Evolutionary conservation across 345 rosid genomes (phyloP).

Genomic region (Acer yangbiense): DNA sequence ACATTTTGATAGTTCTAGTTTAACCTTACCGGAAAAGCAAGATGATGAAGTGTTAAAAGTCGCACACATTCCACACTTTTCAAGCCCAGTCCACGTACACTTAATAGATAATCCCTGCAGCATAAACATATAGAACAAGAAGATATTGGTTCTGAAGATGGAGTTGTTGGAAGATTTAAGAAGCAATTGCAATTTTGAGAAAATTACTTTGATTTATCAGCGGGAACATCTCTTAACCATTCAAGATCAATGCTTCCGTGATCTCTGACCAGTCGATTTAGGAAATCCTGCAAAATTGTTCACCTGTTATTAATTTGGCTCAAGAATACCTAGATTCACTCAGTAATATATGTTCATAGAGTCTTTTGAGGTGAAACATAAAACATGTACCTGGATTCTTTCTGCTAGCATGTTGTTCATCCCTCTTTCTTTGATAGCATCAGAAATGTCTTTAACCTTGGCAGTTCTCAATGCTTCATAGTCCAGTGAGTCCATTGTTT

Average conservation of each 20-base stretch:
- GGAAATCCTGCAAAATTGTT: constrained; percentile 69
- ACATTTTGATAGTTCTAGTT: constrained; percentile 19
- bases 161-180: constrained; percentile 4
- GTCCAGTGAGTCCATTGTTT: constrained; percentile 74
- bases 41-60: constrained; percentile 86
- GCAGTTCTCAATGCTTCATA: constrained; percentile 81
- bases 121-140: constrained; percentile 20
- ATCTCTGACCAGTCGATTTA: constrained; percentile 62
- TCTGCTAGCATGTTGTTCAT: constrained; percentile 91
- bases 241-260: constrained; percentile 85
- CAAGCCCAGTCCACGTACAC: constrained; percentile 80
- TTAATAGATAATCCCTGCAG: constrained; percentile 81
- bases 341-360: constrained; percentile 4
- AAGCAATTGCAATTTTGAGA: constrained; percentile 12
- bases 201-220: constrained; percentile 80
- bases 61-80: constrained; percentile 98
- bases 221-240: constrained; percentile 80
- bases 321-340: background rate
- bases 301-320: constrained; percentile 19
- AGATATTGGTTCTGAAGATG: constrained; percentile 1
- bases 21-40: constrained; percentile 87
- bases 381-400: constrained; percentile 68
- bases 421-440: constrained; percentile 77
- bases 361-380: constrained; percentile 13
- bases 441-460: constrained; percentile 49